These are phyloP conservation scores for Coniferiporia sulphurascens DNA, from an alignment of 1,284 basidiomycete genomes.

Conservation along the genomic window DNA sequence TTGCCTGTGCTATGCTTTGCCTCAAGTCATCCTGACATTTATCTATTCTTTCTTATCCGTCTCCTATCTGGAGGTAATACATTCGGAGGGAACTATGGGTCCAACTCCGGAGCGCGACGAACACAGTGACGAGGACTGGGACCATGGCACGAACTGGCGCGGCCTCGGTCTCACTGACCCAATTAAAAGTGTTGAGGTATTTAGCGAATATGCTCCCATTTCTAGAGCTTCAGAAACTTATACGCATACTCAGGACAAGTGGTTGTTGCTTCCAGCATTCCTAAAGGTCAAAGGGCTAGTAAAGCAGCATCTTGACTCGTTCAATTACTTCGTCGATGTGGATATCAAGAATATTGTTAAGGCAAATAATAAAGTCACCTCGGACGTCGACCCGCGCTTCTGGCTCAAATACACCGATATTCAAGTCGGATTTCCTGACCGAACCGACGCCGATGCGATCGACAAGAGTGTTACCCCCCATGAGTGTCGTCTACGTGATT, in stretches of 20 bases:
- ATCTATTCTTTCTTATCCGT: not conserved
- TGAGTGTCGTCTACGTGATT: slow-evolving; percentile 95
- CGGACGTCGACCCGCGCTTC: slow-evolving; percentile 96
- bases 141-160: slow-evolving; percentile 56
- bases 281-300: slow-evolving; percentile 97
- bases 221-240: not conserved
- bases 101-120: slow-evolving; percentile 2
- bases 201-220: slow-evolving; percentile 20
- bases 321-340: slow-evolving; percentile 98
- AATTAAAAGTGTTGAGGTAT: slow-evolving; percentile 73
- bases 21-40: not conserved
- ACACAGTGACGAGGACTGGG: slow-evolving; percentile 52
- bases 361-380: slow-evolving; percentile 90
- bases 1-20: not conserved
- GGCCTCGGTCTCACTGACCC: slow-evolving; percentile 74
- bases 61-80: not conserved
- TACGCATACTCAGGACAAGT: slow-evolving; percentile 75
- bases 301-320: slow-evolving; percentile 99
- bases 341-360: slow-evolving; percentile 96
- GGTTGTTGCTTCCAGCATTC: slow-evolving; percentile 92
- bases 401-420: slow-evolving; percentile 98
- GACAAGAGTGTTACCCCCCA: slow-evolving; percentile 91
- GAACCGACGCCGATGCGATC: slow-evolving; percentile 78
- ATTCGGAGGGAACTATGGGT: slow-evolving; percentile 11
- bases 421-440: slow-evolving; percentile 85